Evolutionary conservation across 352 stramenopile species (phyloP), one percentile per base, ranked within the genome.

Genomic region (Pythium rishiriense): DNA sequence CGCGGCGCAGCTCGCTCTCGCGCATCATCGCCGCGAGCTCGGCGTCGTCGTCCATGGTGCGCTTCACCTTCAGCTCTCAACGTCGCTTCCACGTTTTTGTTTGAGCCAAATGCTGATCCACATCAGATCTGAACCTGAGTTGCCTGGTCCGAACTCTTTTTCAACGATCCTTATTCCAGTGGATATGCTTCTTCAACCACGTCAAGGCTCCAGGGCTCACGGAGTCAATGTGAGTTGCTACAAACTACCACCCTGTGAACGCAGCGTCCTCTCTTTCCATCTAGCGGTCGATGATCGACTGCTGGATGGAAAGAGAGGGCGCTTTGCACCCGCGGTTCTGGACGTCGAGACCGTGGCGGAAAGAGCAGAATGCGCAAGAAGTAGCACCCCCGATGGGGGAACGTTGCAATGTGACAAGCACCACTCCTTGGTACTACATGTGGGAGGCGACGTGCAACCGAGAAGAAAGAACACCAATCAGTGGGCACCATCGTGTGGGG

Each of bases 21-120:
- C 71, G 76, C 67, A 81, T 74, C 33, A 87, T 69, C 42, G 72
- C 52, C 17, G 71, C 63, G 42, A 85, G 49, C 55, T 75, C 69
- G n/a, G 75, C 73, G 62, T 83, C 75, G 58, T 83, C 72, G 53
- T 68, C 69, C 58, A 75, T 73, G 42, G n/a, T 29, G n/a, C 17
- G 22, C 43, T 15, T 9, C 15, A 19, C 22, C 9, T 42, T 17
- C 12, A 17, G 4, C 11, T 15, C 14, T 14, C 35, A 4, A 17
- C 14, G 9, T 17, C 7, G 35, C 35, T 7, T 14, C 31, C 6
- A 11, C 31, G 6, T 37, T 37, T 37, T 37, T 37, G 6, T 11
- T 6, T 12, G 31, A 37, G 31, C 6, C 31, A 37, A 47, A 19
- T 10, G 3, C 43, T 45, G 29, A 55, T 41, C 21, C 0, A 4